phyloP scores from a whole-genome alignment of 768 basidiomycete species.

The Trametes cinnabarina region DNA sequence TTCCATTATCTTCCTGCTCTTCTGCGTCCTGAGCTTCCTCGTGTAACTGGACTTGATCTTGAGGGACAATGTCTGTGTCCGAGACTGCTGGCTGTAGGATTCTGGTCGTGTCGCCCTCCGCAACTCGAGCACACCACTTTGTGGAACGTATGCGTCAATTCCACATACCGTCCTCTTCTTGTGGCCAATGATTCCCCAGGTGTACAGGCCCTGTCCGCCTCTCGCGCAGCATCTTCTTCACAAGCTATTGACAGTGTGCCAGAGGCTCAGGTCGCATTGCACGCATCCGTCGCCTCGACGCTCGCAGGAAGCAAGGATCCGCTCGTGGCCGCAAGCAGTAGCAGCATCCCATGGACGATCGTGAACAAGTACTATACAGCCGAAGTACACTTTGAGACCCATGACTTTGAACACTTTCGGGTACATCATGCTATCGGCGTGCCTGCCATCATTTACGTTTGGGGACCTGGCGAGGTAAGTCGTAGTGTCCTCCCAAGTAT shows the following conservation, averaged over 20 bases:
- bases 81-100: conserved; percentile 22
- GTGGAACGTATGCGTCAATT: conserved; percentile 29
- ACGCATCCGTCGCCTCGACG: not conserved
- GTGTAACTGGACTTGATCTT: too few species aligned
- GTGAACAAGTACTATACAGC: conserved; percentile 82
- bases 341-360: conserved; percentile 67
- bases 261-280: not conserved
- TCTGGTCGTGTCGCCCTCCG: conserved; percentile 27
- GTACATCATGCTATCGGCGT: conserved; percentile 43
- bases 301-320: conserved; percentile 1
- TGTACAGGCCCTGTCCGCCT: conserved; percentile 24
- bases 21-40: too few species aligned
- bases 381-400: conserved; percentile 63
- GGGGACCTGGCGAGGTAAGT: conserved; percentile 64
- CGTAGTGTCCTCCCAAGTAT: not conserved
- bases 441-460: conserved; percentile 75
- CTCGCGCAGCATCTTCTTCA: not conserved
- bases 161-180: conserved; percentile 8
- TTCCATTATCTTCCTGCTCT: too few species aligned
- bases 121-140: conserved; percentile 23
- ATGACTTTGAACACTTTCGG: conserved; percentile 44
- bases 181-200: conserved; percentile 22
- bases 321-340: conserved; percentile 7
- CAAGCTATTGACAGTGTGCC: not conserved
- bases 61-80: not conserved